phyloP scores from a whole-genome alignment of 202 grass and related monocot genomes.

The Setaria viridis region DNA sequence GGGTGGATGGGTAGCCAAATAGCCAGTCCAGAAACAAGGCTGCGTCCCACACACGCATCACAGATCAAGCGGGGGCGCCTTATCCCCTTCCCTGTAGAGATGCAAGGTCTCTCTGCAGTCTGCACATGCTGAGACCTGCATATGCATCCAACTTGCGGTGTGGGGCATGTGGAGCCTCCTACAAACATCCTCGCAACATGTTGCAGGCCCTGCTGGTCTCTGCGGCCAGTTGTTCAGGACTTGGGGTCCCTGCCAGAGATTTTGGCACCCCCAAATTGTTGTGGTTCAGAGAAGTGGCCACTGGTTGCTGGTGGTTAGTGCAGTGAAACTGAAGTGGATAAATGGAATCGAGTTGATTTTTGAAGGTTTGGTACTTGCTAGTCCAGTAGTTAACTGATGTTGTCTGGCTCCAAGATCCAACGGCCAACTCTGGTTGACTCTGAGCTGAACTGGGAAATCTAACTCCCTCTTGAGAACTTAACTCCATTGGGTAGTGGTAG shows the following conservation, averaged over 20 bases:
- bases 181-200: conserved; percentile 42
- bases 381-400: neutral
- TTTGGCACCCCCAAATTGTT: neutral
- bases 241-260: conserved; percentile 26
- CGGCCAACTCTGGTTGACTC: conserved; percentile 17
- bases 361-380: neutral
- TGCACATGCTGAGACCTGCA: conserved; percentile 8
- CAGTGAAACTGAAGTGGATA: conserved; percentile 4
- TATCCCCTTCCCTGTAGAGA: neutral
- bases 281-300: neutral
- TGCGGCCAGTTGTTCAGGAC: neutral
- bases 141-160: neutral
- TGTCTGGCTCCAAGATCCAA: conserved; percentile 43
- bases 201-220: conserved; percentile 9
- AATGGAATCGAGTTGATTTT: neutral
- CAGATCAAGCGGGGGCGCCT: neutral
- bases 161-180: neutral
- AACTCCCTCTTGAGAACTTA: conserved; percentile 19
- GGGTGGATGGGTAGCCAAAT: neutral
- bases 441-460: neutral
- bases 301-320: neutral
- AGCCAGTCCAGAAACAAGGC: neutral
- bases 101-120: neutral
- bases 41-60: neutral
- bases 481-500: neutral